A percentile compares a stretch with the other conserved stretches of the same genome.
Evolutionary conservation across 768 basidiomycete species (phyloP).

Genomic region (Podaxis rugospora): DNA sequence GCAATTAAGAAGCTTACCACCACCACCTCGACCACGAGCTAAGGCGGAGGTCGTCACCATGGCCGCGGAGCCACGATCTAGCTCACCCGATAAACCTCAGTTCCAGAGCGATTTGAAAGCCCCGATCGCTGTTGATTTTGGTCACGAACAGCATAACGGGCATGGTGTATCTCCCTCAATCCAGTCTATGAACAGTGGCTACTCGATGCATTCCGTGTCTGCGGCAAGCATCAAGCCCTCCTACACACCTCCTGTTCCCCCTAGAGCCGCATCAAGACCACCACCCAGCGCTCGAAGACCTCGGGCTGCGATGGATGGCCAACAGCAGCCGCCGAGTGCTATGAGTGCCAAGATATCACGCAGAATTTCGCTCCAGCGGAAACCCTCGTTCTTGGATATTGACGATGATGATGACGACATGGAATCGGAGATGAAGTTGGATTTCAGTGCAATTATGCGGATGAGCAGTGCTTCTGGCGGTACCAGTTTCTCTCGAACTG

Average conservation of each 20-base stretch:
- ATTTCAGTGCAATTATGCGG: constrained; percentile 7
- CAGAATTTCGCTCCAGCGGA: constrained; percentile 49
- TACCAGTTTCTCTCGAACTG: neutral
- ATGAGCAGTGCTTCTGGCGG: constrained; percentile 13
- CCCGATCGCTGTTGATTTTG: constrained; percentile 5
- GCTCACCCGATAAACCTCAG: neutral
- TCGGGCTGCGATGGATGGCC: constrained; percentile 19
- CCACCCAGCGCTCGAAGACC: constrained; percentile 4
- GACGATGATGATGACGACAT: constrained; percentile 43
- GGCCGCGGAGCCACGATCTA: neutral
- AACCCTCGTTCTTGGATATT: constrained; percentile 73
- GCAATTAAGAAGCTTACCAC: constrained; percentile 41
- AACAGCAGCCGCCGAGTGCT: constrained; percentile 26
- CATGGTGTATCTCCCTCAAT: neutral
- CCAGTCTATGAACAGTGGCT: constrained; percentile 1
- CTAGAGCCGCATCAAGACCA: neutral
- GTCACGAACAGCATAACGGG: neutral
- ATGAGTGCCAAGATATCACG: constrained; percentile 39
- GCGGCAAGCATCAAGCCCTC: constrained; percentile 15
- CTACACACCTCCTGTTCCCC: constrained; percentile 23
- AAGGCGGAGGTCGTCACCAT: constrained; percentile 22
- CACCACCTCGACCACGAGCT: constrained; percentile 45
- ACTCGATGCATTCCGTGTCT: neutral
- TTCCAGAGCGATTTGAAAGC: neutral
- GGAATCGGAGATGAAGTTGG: constrained; percentile 19